Evolutionary conservation across 2,329 filamentous ascomycete genomes (phyloP), one percentile per base, ranked within the genome.

Genomic region (Exophiala phaeomuriformis): DNA sequence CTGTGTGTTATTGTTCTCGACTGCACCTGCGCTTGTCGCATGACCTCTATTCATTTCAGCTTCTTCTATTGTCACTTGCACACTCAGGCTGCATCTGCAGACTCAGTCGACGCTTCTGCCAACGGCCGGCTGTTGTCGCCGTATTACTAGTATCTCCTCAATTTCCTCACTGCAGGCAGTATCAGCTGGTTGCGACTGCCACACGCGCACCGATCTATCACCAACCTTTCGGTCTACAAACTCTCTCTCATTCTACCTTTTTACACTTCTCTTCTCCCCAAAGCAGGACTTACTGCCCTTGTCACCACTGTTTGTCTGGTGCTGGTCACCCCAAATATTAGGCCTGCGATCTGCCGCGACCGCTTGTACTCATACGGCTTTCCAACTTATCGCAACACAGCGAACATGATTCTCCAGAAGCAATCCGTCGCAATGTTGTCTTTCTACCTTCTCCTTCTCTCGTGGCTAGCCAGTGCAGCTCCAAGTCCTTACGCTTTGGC

Each of bases 391-490:
- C 5, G 6, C 39, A 41, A 9, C 5, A 27, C 39, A 41, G 19
- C n/a, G 19, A 41, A 41, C 39, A 41, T 41, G 39, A 41, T 27
- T 41, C 39, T 41, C 12, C 39, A 27, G 28, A 12, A 28, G 12
- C 27, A 41, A 6, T 40, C 32, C 7, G 35, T 19, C 47, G 49
- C 33, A 6, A 59, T 59, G 57, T 39, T 51, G 51, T 12, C 51
- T 31, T 46, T 46, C 37, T 44, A 33, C 47, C 44, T 49, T 41
- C 44, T 60, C 31, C 32, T 52, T 12, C 43, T 56, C 6, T 51
- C 55, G 29, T 58, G 52, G 50, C 47, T 56, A 3, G 48, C 48
- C 29, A 40, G 36, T 4, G 53, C 52, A 28, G 41, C 46, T 33
- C 58, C 58, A 4, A 51, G 28, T 45, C 52, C 47, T 7, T 37